phyloP scores from a whole-genome alignment of 352 stramenopile species.

The Phytophthora fragariaefolia region DNA sequence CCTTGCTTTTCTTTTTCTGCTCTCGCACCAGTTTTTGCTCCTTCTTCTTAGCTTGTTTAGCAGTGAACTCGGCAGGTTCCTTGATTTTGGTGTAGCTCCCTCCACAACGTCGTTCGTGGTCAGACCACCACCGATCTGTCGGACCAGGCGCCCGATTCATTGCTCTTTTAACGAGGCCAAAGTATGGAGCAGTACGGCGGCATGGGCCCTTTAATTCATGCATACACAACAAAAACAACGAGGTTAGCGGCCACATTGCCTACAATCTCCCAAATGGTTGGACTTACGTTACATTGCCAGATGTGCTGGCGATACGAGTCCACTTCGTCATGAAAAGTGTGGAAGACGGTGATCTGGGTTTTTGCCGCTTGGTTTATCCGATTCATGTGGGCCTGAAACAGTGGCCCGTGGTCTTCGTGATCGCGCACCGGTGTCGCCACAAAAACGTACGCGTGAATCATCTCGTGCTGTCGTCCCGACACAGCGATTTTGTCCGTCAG shows the following conservation, averaged over 20 bases:
- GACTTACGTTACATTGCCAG: conserved; percentile 84
- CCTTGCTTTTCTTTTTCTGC: conserved; percentile 37
- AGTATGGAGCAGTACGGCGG: conserved; percentile 65
- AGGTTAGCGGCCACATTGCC: not conserved
- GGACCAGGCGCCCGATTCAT: conserved; percentile 88
- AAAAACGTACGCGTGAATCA: conserved; percentile 92
- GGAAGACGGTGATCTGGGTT: conserved; percentile 88
- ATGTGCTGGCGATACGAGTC: conserved; percentile 84
- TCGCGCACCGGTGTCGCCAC: conserved; percentile 78
- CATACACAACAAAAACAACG: not conserved
- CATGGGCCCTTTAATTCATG: conserved; percentile 70
- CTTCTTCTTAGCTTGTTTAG: conserved; percentile 67
- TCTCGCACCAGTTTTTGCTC: conserved; percentile 29
- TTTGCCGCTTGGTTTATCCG: conserved; percentile 72
- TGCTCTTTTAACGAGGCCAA: conserved; percentile 83
- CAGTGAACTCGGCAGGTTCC: conserved; percentile 62
- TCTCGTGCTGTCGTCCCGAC: conserved; percentile 91
- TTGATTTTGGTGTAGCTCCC: conserved; percentile 80
- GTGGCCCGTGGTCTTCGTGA: conserved; percentile 84
- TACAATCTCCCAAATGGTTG: not conserved
- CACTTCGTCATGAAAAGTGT: conserved; percentile 92
- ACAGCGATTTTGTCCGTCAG: no score
- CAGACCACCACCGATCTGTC: conserved; percentile 75
- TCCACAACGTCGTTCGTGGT: conserved; percentile 72
- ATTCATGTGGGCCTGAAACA: conserved; percentile 85